phyloP scores from a whole-genome alignment of 1,139 yeast genomes.

The Yamadazyma sp. region DNA sequence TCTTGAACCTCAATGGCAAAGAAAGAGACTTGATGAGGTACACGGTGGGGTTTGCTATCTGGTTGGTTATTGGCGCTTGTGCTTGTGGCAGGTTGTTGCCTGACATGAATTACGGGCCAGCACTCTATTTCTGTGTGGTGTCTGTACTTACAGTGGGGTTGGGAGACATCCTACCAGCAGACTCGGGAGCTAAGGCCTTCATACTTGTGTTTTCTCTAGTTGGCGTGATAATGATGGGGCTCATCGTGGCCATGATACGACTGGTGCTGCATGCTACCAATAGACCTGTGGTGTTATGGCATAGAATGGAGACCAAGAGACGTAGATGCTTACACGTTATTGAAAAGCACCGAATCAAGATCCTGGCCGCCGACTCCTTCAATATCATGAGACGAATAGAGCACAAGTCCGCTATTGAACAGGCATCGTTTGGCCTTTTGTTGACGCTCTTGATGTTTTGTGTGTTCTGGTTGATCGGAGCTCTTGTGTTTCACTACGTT shows the following conservation, averaged over 20 bases:
- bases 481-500: conserved; percentile 53
- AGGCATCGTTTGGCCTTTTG: conserved; percentile 33
- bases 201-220: conserved; percentile 61
- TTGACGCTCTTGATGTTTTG: conserved; percentile 49
- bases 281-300: conserved; percentile 65
- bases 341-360: conserved; percentile 16
- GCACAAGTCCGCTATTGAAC: conserved; percentile 30
- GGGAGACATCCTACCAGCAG: conserved; percentile 65
- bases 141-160: conserved; percentile 77
- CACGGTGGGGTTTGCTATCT: conserved; percentile 60
- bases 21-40: conserved; percentile 75
- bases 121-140: conserved; percentile 69
- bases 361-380: conserved; percentile 47
- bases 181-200: conserved; percentile 55
- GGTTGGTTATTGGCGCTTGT: conserved; percentile 69
- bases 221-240: conserved; percentile 72
- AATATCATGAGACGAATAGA: conserved; percentile 53
- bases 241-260: conserved; percentile 68
- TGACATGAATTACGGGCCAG: conserved; percentile 53
- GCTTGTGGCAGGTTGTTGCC: conserved; percentile 39
- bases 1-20: conserved; percentile 60
- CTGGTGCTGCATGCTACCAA: conserved; percentile 60
- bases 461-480: conserved; percentile 71
- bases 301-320: conserved; percentile 47
- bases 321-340: conserved; percentile 18